phyloP scores from a whole-genome alignment of 805 yeast species.

The Nakazawaea sp. region DNA sequence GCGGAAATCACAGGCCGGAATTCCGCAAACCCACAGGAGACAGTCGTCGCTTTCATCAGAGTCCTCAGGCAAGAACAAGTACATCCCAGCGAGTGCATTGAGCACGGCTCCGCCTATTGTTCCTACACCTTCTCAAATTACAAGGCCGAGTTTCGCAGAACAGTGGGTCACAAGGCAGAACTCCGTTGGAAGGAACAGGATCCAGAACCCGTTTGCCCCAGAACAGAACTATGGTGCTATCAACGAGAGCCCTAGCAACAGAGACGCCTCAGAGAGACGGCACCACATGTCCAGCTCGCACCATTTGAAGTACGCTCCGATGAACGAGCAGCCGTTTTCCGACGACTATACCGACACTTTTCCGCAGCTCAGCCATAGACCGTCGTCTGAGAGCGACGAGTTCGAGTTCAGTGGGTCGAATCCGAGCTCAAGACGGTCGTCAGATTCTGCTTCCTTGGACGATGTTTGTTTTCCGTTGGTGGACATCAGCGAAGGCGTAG shows the following conservation, averaged over 20 bases:
- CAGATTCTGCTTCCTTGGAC: conserved; percentile 69
- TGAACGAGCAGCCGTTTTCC: conserved; percentile 3
- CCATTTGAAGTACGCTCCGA: conserved; percentile 1
- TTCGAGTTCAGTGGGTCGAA: conserved; percentile 47
- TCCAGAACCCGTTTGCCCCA: neutral
- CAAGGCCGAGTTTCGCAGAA: conserved; percentile 20
- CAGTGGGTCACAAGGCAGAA: conserved; percentile 19
- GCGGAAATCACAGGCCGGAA: neutral
- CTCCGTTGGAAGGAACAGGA: neutral
- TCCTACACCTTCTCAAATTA: conserved; percentile 8
- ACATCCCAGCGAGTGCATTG: conserved; percentile 1
- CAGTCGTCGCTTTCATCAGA: neutral
- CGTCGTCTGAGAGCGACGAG: conserved; percentile 8
- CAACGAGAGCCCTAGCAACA: conserved; percentile 1
- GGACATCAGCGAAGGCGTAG: conserved; percentile 28
- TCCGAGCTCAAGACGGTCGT: conserved; percentile 55
- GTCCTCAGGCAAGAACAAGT: neutral
- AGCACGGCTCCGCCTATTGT: neutral
- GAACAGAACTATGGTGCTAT: neutral
- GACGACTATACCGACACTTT: conserved; percentile 7
- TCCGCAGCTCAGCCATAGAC: neutral
- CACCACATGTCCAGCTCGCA: neutral
- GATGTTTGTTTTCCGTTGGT: conserved; percentile 91
- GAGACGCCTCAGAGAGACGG: conserved; percentile 1
- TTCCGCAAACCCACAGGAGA: neutral